These are phyloP conservation scores for Rhizoclosmatium sp. DNA, from an alignment of 192 early-diverging fungal genomes.

Conservation along the genomic window DNA sequence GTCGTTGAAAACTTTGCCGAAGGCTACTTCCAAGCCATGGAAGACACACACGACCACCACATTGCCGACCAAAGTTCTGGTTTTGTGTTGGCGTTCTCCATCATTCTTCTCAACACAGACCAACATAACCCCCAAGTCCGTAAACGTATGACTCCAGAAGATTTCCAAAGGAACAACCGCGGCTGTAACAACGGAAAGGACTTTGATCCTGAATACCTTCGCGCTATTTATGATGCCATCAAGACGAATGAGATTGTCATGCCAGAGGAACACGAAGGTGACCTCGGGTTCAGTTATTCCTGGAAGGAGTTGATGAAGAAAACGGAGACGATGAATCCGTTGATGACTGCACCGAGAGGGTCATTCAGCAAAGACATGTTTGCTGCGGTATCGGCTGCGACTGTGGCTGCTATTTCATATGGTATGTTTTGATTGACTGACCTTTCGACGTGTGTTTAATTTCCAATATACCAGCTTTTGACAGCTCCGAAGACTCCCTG, in stretches of 20 bases:
- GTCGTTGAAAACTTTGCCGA: conserved; percentile 92
- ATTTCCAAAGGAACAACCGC: conserved; percentile 88
- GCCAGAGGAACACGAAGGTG: conserved; percentile 96
- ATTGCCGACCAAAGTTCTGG: conserved; percentile 83
- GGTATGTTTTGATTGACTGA: conserved; percentile 51
- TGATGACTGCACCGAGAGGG: conserved; percentile 30
- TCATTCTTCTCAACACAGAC: conserved; percentile 99
- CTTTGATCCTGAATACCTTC: conserved; percentile 84
- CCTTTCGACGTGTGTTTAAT: neutral
- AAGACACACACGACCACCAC: conserved; percentile 57
- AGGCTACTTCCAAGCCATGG: conserved; percentile 73
- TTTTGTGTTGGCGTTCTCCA: conserved; percentile 89
- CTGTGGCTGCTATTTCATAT: conserved; percentile 82
- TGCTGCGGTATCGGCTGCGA: conserved; percentile 73
- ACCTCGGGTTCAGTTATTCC: conserved; percentile 91
- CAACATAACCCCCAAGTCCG: conserved; percentile 93
- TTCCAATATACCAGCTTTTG: conserved; percentile 69
- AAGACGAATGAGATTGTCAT: conserved; percentile 91
- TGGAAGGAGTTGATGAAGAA: conserved; percentile 83
- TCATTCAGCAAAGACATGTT: conserved; percentile 86
- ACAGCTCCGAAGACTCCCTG: conserved; percentile 77
- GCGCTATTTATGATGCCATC: conserved; percentile 89
- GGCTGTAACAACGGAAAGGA: conserved; percentile 88
- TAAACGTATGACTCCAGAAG: conserved; percentile 86
- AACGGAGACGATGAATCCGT: conserved; percentile 59